Evolutionary conservation across 495 filamentous ascomycete species (phyloP), one percentile per base, ranked within the genome.

Genomic region (Bryoglossum gracile): DNA sequence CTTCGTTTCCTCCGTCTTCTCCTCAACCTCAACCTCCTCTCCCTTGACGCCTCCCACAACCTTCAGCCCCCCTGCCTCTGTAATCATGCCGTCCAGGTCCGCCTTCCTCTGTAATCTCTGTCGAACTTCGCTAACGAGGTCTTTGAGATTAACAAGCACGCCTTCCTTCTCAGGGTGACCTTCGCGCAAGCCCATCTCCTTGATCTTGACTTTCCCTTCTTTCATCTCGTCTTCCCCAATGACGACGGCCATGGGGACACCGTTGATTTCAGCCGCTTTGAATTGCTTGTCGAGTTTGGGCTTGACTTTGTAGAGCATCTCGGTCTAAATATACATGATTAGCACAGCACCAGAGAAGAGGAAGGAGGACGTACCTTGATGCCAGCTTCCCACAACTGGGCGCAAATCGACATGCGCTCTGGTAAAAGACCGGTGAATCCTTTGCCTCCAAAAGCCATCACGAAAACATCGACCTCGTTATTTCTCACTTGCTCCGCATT

Each of bases 391-490:
- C 89, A 90, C 40, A 92, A 70, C 37, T 65, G 69, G 57, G 78
- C 75, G 56, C 80, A 79, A 43, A 94, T 73, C 22, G 79, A 62
- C 80, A 92, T 90, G 36, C 89, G 78, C 74, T 95, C 84, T 57
- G 77, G 76, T 32, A 94, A 65, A 43, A 94, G 68, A 18, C 89
- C 89, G 2, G 73, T 85, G 68, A 89, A 90, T 13, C 82, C 84
- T 67, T 90, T 94, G 24, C 87, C 85, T 50, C 90, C 90, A 59
- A 95, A 88, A 0, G 88, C 88, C 87, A 96, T 95, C 54, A 96
- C 81, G 66, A 76, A 94, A 43, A 86, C 86, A 61, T 94, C 87
- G 1, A 88, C 81, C 63, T 95, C 87, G 54, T 81, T 89, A 42
- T 66, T 74, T 40, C 82, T 80, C 39, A 60, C 61, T 43, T 60